Percentiles rank a stretch among this genome's conserved stretches.
Evolutionary conservation across 768 basidiomycete species (phyloP).

Genomic region (Imleria badia): DNA sequence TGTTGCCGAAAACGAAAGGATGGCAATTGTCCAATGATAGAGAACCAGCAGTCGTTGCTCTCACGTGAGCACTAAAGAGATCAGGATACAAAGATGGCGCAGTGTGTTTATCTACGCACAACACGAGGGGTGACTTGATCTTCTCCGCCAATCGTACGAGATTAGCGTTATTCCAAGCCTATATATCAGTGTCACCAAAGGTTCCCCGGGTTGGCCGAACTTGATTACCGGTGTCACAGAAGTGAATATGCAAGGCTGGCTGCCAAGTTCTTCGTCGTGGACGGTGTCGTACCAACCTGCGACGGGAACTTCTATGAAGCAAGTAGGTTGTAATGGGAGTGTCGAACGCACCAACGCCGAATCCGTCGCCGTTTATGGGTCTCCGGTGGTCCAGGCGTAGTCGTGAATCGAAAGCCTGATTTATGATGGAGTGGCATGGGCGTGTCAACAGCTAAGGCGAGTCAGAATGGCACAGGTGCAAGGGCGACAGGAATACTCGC

Average conservation of each 20-base stretch:
- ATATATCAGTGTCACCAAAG: slow-evolving; percentile 11
- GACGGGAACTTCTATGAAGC: neutral
- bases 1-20: slow-evolving; percentile 87
- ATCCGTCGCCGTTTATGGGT: slow-evolving; percentile 95
- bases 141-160: slow-evolving; percentile 93
- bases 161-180: slow-evolving; percentile 98
- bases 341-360: slow-evolving; percentile 76
- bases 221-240: slow-evolving; percentile 82
- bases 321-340: neutral
- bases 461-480: neutral
- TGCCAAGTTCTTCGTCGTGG: slow-evolving; percentile 78
- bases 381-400: slow-evolving; percentile 76
- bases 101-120: slow-evolving; percentile 49
- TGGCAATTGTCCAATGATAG: slow-evolving; percentile 94
- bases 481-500: slow-evolving; percentile 36
- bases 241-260: slow-evolving; percentile 93
- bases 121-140: slow-evolving; percentile 93
- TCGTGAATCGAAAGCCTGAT: slow-evolving; percentile 94
- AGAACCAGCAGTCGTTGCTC: slow-evolving; percentile 90
- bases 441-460: slow-evolving; percentile 74
- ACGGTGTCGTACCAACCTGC: slow-evolving; percentile 93
- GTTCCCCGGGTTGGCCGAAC: neutral
- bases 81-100: neutral
- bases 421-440: slow-evolving; percentile 94
- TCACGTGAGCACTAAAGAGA: slow-evolving; percentile 73